Conservation (phyloP, 2,329 filamentous ascomycete species). For the Phialemoniopsis sp. region DNA sequence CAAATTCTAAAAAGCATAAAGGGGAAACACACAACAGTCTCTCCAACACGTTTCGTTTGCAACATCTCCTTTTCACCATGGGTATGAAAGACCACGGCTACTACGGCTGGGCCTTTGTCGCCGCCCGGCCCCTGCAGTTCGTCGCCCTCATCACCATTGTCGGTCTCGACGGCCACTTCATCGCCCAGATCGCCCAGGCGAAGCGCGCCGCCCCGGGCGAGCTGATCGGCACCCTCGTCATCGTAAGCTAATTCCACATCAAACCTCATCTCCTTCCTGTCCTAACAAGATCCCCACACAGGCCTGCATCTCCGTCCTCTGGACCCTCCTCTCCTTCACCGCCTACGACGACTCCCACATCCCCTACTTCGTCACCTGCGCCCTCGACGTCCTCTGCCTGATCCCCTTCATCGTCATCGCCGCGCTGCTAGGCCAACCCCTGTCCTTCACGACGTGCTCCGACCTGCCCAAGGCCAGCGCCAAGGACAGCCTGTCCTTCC, state of each 20-base stretch:
- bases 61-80: constrained; percentile 26
- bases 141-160: constrained; percentile 72
- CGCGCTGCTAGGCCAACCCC: constrained; percentile 72
- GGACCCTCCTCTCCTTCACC: constrained; percentile 58
- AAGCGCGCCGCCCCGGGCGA: constrained; percentile 65
- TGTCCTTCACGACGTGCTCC: constrained; percentile 73
- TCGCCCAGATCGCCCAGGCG: constrained; percentile 66
- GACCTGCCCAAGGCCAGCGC: constrained; percentile 35
- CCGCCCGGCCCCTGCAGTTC: constrained; percentile 66
- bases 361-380: constrained; percentile 68
- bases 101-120: constrained; percentile 69
- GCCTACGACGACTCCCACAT: constrained; percentile 57
- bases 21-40: neutral
- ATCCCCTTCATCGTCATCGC: constrained; percentile 76
- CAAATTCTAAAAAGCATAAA: no score
- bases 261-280: neutral
- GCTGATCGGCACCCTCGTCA: constrained; percentile 71
- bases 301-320: constrained; percentile 76
- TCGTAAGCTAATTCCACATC: constrained; percentile 55
- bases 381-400: constrained; percentile 64
- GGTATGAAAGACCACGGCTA: constrained; percentile 20
- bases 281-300: constrained; percentile 32
- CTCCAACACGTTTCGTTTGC: neutral
- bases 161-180: constrained; percentile 78
- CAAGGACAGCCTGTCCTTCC: constrained; percentile 38